Evolutionary conservation across 2,329 filamentous ascomycete species (phyloP), one percentile per base, ranked within the genome.

Genomic region (Colletotrichum echinochloae): DNA sequence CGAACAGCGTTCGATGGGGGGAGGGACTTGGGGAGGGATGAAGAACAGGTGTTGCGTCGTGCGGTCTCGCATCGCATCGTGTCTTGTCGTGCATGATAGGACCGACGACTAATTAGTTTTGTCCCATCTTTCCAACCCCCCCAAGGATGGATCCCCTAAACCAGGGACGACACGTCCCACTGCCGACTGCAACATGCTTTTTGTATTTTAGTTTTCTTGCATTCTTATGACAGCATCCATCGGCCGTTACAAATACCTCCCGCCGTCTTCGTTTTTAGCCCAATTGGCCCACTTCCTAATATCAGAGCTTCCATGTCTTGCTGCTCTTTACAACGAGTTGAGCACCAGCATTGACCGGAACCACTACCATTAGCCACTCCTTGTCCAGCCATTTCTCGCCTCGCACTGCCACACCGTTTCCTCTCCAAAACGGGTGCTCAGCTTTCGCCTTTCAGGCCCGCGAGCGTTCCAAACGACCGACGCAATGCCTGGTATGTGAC

Each of bases 221-320:
- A 41, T 66, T 70, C 66, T 70, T 67, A 56, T 70, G 67, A 70
- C 67, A 62, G 44, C 56, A 56, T 70, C 67, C 44, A 62, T 52
- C 18, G 23, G 35, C 37, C 64, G 64, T 67, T 70, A 70, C 67
- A 70, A 70, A 70, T 67, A 70, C 57, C 63, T 56, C 60, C 48
- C 56, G n/a, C 61, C 62, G 48, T 26, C 48, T 7, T 51, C 48
- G 12, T 14, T 14, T 23, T 39, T 41, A 16, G 35, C 44, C 44
- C 44, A 30, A 66, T 60, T 66, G n/a, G 41, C 7, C 12, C 23
- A 14, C 14, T 14, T 20, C 26, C 12, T 33, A 3, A 18, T 11
- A 1, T 16, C 8, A 20, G 11, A 28, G 33, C 44, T 49, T 49
- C 54, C 7, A 20, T 46, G 44, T 23, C 8, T 11, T 46, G 30